Evolutionary conservation across 2,329 filamentous ascomycete species (phyloP).

Genomic region (Penicillium brevicompactum): DNA sequence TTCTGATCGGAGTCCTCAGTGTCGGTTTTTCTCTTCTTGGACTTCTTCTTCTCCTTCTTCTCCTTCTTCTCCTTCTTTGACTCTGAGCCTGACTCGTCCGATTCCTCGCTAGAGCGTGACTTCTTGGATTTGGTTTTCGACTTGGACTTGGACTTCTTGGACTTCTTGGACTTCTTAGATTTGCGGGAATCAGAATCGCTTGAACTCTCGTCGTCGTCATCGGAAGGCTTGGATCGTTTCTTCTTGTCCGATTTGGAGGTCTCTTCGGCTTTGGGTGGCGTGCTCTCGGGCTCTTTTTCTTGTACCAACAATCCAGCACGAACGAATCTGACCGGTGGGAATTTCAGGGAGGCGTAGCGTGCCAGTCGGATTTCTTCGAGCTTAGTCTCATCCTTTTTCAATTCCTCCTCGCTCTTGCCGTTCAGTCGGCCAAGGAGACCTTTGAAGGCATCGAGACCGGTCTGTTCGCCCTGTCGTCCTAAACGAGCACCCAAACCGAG

Average conservation of each 20-base stretch:
- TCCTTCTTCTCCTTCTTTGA: slow-evolving; percentile 32
- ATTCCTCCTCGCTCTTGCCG: slow-evolving; percentile 74
- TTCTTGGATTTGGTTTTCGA: slow-evolving; percentile 27
- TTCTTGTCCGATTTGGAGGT: slow-evolving; percentile 39
- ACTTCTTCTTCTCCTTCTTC: slow-evolving; percentile 32
- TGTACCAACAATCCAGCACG: slow-evolving; percentile 74
- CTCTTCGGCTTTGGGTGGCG: slow-evolving; percentile 56
- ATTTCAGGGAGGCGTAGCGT: slow-evolving; percentile 73
- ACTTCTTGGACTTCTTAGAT: slow-evolving; percentile 18
- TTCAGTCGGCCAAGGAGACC: slow-evolving; percentile 86
- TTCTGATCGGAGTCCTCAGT: no score
- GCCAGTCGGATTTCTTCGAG: slow-evolving; percentile 71
- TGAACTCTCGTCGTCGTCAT: slow-evolving; percentile 1
- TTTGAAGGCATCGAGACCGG: slow-evolving; percentile 84
- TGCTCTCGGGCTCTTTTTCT: slow-evolving; percentile 43
- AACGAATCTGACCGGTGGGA: slow-evolving; percentile 82
- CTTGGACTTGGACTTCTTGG: slow-evolving; percentile 19
- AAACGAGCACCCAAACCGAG: slow-evolving; percentile 83
- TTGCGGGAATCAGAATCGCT: slow-evolving; percentile 17
- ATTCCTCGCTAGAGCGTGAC: slow-evolving; percentile 19
- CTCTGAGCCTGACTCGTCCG: slow-evolving; percentile 24
- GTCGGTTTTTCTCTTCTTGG: slow-evolving; percentile 38
- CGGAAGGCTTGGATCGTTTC: slow-evolving; percentile 1
- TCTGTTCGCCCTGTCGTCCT: slow-evolving; percentile 71
- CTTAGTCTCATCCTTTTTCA: slow-evolving; percentile 69